Evolutionary conservation across 164 flowering plant genomes (phyloP), one percentile per base, ranked within the genome.

Genomic region (Echeveria elegans): DNA sequence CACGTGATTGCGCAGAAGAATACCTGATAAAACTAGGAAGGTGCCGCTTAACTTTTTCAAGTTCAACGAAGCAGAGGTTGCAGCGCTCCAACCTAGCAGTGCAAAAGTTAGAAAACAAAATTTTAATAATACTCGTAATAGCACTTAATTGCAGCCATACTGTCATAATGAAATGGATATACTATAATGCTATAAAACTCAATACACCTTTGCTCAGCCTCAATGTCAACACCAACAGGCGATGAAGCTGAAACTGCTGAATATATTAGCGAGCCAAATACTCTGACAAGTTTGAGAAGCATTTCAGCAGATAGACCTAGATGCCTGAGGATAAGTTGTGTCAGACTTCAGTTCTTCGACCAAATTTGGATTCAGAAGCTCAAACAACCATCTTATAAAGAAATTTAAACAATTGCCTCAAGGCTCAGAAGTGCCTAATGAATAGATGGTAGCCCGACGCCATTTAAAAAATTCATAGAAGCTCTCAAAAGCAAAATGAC

Each of bases 161-260:
- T 18, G 32, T 28, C 11, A 2, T 15, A 40, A 2, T 2, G 1
- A 15, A 11, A 52, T 11, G 61, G 21, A 37, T 50, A 9, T 32
- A 62, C 11, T 59, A 15, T 12, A 6, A 30, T 26, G 28, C 38
- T 62, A 32, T 2, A 60, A 60, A 43, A 38, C 45, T 5, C 38
- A 36, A 36, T 73, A 67, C 8, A 94, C 99, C 99, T 91, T 78
- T 89, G 86, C 75, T 94, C 99, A 63, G 92, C 95, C 79, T 91
- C 93, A 66, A 94, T 84, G 75, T 94, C 96, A 7, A 94, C 96
- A 69, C 99, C 99, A 69, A 94, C 97, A 66, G 92, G 74, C 43
- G 91, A 70, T 53, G 90, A 80, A 62, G 93, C 90, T 41, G 95
- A 91, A 71, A 91, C 5, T 29, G 96, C 76, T 53, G 99, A 88